Evolutionary conservation across 2,329 filamentous ascomycete genomes (phyloP).

Genomic region (Aspergillus fumigatiaffinis): DNA sequence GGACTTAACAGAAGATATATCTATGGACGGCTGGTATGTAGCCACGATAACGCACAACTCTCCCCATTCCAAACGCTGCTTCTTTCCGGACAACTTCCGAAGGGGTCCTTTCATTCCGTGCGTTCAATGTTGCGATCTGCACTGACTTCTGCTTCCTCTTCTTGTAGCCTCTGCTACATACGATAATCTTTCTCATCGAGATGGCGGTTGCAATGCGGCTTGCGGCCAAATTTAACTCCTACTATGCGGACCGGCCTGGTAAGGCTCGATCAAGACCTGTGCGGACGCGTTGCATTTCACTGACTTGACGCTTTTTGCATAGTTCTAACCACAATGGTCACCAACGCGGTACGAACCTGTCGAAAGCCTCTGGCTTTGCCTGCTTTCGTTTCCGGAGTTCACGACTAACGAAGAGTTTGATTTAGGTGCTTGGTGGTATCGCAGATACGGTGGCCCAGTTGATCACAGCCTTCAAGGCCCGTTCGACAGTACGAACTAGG

Average conservation of each 20-base stretch:
- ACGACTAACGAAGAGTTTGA: conserved; percentile 9
- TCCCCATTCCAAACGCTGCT: neutral
- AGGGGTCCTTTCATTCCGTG: neutral
- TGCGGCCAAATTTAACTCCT: conserved; percentile 82
- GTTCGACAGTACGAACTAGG: conserved; percentile 58
- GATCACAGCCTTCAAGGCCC: conserved; percentile 68
- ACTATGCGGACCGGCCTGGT: conserved; percentile 88
- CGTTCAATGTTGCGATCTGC: neutral
- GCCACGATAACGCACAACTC: neutral
- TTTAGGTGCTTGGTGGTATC: conserved; percentile 77
- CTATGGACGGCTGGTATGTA: conserved; percentile 42
- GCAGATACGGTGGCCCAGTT: conserved; percentile 95
- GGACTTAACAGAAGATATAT: conserved; percentile 47
- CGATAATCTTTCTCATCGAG: conserved; percentile 79
- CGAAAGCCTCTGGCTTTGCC: neutral
- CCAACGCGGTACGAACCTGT: conserved; percentile 68
- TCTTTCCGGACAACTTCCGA: neutral
- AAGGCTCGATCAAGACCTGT: conserved; percentile 28
- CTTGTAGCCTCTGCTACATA: conserved; percentile 77
- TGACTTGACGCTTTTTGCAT: conserved; percentile 17
- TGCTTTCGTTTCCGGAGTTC: neutral
- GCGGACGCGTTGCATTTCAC: conserved; percentile 2
- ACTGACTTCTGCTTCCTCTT: conserved; percentile 10
- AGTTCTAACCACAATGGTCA: conserved; percentile 98
- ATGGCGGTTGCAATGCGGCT: conserved; percentile 81